A percentile compares a stretch with the other conserved stretches of the same genome.
Evolutionary conservation across 768 basidiomycete species (phyloP).

Genomic region (Trametopsis cervina): DNA sequence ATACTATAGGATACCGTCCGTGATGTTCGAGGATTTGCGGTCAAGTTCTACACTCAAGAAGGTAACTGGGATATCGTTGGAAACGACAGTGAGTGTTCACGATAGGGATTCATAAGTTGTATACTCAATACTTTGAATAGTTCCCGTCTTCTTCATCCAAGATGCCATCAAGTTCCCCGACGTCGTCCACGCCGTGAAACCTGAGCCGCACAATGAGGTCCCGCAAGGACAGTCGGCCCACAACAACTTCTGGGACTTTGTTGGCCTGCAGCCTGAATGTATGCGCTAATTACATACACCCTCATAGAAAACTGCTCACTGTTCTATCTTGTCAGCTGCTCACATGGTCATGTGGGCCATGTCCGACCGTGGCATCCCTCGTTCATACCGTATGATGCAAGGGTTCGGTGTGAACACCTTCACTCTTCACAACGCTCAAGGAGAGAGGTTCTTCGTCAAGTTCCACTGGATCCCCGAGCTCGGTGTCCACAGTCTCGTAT

Average conservation of each 20-base stretch:
- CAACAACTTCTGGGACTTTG: slow-evolving; percentile 88
- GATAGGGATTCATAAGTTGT: too few species aligned
- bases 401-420: slow-evolving; percentile 86
- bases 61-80: slow-evolving; percentile 87
- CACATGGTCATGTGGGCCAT: slow-evolving; percentile 62
- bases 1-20: slow-evolving; percentile 59
- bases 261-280: slow-evolving; percentile 63
- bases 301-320: too few species aligned
- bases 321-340: slow-evolving; percentile 6
- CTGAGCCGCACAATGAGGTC: slow-evolving; percentile 80
- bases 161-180: slow-evolving; percentile 84
- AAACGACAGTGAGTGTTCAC: slow-evolving; percentile 43
- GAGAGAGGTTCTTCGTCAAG: slow-evolving; percentile 77
- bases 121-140: not conserved
- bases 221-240: slow-evolving; percentile 65
- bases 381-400: slow-evolving; percentile 86
- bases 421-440: slow-evolving; percentile 59
- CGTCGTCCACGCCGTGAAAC: slow-evolving; percentile 77
- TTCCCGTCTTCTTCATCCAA: slow-evolving; percentile 79
- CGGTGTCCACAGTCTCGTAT: slow-evolving; percentile 76
- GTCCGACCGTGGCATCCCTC: slow-evolving; percentile 80
- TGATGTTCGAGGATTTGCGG: slow-evolving; percentile 84
- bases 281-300: slow-evolving; percentile 9
- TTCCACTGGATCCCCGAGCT: slow-evolving; percentile 81
- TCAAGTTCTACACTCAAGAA: slow-evolving; percentile 77